These are phyloP conservation scores for Sanghuangporus baumii DNA, from an alignment of 1,284 basidiomycete species.

Conservation along the genomic window DNA sequence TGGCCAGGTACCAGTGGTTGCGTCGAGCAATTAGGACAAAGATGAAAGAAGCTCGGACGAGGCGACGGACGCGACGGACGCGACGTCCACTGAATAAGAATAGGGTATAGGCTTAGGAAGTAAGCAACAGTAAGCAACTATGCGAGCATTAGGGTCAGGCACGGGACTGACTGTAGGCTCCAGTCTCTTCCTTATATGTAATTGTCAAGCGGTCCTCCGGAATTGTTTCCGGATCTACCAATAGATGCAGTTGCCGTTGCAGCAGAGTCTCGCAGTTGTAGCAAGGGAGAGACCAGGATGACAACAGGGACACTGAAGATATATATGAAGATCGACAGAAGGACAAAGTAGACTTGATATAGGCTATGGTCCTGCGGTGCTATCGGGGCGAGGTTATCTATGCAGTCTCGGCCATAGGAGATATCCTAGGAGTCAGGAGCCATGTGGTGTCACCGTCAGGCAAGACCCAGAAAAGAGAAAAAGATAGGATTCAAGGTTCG, in stretches of 20 bases:
- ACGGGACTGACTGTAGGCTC: not conserved
- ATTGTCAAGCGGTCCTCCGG: not conserved
- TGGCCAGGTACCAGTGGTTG: not conserved
- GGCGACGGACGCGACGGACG: not conserved
- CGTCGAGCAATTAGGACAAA: not conserved
- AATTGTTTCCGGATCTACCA: constrained; percentile 1
- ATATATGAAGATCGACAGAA: not conserved
- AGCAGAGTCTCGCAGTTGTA: not conserved
- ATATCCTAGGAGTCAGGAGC: no score
- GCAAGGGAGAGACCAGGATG: not conserved
- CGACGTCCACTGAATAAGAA: not conserved
- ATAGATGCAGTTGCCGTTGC: not conserved
- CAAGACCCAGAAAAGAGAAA: not conserved
- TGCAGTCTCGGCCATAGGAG: no score
- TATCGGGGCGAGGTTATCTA: no score
- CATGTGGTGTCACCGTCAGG: no score
- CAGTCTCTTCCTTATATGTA: not conserved
- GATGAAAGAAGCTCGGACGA: not conserved
- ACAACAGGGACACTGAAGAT: not conserved
- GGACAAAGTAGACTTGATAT: not conserved
- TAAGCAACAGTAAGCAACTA: not conserved
- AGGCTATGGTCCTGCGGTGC: not conserved
- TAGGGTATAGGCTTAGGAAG: not conserved
- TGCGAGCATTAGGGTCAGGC: not conserved
- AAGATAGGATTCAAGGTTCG: not conserved